Evolutionary conservation across 495 filamentous ascomycete species (phyloP).

Genomic region (Aspergillus cavernicola): DNA sequence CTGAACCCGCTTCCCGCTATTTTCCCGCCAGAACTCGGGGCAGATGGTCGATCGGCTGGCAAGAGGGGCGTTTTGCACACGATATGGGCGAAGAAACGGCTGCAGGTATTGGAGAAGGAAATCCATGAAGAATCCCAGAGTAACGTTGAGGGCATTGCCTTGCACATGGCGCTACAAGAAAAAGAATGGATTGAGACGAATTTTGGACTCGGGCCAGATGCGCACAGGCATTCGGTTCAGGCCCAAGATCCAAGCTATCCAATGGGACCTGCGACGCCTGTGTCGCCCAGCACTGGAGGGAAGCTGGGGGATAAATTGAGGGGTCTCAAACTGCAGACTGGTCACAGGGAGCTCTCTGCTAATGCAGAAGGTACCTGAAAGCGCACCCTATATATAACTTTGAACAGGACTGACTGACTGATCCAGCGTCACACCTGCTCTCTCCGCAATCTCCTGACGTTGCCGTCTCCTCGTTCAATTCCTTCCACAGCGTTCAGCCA

Average conservation of each 20-base stretch:
- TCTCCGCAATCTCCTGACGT: slow-evolving; percentile 62
- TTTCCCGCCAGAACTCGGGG: slow-evolving; percentile 67
- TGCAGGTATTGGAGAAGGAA: slow-evolving; percentile 68
- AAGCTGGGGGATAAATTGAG: slow-evolving; percentile 71
- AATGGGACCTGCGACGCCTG: slow-evolving; percentile 48
- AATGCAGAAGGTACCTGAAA: slow-evolving; percentile 38
- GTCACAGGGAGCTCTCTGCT: slow-evolving; percentile 52
- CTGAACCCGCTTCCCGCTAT: slow-evolving; percentile 78
- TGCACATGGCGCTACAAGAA: slow-evolving; percentile 77
- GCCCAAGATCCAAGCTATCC: slow-evolving; percentile 24
- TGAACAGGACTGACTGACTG: neutral
- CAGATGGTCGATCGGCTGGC: slow-evolving; percentile 59
- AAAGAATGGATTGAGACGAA: slow-evolving; percentile 77
- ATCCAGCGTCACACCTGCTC: slow-evolving; percentile 33
- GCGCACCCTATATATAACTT: neutral
- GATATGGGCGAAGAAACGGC: slow-evolving; percentile 74
- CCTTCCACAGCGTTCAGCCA: slow-evolving; percentile 41
- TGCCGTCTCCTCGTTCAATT: slow-evolving; percentile 61
- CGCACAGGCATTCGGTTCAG: slow-evolving; percentile 16
- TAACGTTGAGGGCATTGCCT: slow-evolving; percentile 72
- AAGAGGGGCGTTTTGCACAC: slow-evolving; percentile 79
- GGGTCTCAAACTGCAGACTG: slow-evolving; percentile 71
- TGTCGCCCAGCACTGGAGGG: slow-evolving; percentile 56
- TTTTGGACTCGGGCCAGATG: slow-evolving; percentile 55
- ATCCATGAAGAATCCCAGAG: slow-evolving; percentile 57